Evolutionary conservation across 441 rosid species (phyloP).

Genomic region (Erodium texanum): DNA sequence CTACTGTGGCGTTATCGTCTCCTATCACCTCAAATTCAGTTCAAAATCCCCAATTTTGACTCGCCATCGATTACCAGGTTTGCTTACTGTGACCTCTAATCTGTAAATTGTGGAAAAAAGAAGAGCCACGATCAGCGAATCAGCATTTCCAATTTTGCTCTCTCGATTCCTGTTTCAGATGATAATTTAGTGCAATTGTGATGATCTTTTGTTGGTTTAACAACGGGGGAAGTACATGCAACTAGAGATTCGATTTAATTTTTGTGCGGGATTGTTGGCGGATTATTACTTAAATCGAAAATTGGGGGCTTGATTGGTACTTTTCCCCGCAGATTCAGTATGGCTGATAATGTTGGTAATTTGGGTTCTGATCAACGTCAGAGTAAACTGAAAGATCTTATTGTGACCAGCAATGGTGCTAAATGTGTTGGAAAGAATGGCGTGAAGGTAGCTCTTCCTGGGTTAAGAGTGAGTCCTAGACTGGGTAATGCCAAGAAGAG

Average conservation of each 20-base stretch:
- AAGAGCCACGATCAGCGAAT: background rate
- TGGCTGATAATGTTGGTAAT: background rate
- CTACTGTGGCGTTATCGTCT: background rate
- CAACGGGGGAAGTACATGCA: background rate
- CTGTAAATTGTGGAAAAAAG: background rate
- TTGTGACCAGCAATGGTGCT: background rate
- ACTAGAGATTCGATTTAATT: background rate
- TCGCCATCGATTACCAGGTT: background rate
- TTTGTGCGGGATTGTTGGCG: background rate
- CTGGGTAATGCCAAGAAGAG: background rate
- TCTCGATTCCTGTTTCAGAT: background rate
- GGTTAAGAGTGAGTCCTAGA: background rate
- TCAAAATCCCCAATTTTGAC: slow-evolving; percentile 1
- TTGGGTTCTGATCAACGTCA: background rate
- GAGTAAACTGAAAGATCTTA: background rate
- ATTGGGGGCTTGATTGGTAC: background rate
- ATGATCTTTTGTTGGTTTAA: background rate
- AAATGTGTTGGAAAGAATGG: background rate
- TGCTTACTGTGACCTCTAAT: background rate
- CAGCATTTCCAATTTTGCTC: background rate
- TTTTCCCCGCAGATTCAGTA: background rate
- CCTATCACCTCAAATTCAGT: background rate
- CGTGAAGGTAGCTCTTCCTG: background rate
- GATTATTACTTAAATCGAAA: background rate
- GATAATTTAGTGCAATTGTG: background rate